Conservation (phyloP, 371 early-diverging fungal genomes). For the Mucor lusitanicus region DNA sequence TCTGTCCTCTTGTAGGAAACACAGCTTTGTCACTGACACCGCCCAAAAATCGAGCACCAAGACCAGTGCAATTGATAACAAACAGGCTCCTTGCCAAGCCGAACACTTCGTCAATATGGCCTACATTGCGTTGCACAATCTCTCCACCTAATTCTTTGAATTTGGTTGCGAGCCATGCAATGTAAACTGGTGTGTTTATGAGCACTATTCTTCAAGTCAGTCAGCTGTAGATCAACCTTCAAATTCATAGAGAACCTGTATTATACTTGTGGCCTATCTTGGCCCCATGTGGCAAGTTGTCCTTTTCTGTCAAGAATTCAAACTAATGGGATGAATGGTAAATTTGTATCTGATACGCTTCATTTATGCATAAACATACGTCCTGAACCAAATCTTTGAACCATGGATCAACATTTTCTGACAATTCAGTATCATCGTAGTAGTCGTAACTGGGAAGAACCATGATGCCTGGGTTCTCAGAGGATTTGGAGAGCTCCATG, state of each 20-base stretch:
- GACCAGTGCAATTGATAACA: slow-evolving; percentile 80
- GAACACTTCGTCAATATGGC: slow-evolving; percentile 53
- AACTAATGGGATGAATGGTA: slow-evolving; percentile 6
- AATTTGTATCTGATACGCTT: neutral
- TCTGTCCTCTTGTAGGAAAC: slow-evolving; percentile 79
- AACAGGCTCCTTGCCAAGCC: slow-evolving; percentile 22
- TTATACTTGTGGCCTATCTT: slow-evolving; percentile 56
- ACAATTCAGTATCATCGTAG: slow-evolving; percentile 37
- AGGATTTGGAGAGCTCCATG: slow-evolving; percentile 29
- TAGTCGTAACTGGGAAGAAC: slow-evolving; percentile 43
- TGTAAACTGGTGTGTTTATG: slow-evolving; percentile 64
- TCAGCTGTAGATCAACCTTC: neutral
- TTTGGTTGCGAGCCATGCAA: slow-evolving; percentile 60
- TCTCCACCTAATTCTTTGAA: slow-evolving; percentile 59
- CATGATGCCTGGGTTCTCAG: slow-evolving; percentile 52
- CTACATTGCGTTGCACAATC: slow-evolving; percentile 39
- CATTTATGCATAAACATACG: slow-evolving; percentile 30
- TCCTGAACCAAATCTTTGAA: slow-evolving; percentile 50
- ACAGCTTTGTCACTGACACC: slow-evolving; percentile 67
- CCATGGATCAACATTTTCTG: slow-evolving; percentile 53
- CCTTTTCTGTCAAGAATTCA: slow-evolving; percentile 14
- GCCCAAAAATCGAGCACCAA: slow-evolving; percentile 62
- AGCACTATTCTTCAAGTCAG: slow-evolving; percentile 29
- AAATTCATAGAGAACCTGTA: too few species aligned
- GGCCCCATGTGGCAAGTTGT: slow-evolving; percentile 45